Evolutionary conservation across 345 rosid species (phyloP).

Genomic region (Firmiana major): DNA sequence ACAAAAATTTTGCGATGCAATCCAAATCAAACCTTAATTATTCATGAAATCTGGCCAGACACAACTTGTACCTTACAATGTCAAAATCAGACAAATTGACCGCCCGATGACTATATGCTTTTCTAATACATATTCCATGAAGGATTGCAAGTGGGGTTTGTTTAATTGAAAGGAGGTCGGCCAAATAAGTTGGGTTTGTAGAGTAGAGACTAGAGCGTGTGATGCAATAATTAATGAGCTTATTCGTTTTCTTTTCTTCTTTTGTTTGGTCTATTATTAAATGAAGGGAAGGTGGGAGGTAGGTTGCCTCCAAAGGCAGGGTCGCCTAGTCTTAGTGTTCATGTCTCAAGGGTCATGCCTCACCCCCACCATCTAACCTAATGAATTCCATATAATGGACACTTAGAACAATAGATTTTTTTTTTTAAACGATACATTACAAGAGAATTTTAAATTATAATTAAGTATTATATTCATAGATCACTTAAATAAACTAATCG

Average conservation of each 20-base stretch:
- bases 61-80: too few relatives aligned
- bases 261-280: not conserved
- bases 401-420: not conserved
- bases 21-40: too few relatives aligned
- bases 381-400: not conserved
- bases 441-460: too few relatives aligned
- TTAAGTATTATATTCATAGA: too few relatives aligned
- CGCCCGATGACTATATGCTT: too few relatives aligned
- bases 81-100: too few relatives aligned
- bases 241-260: too few relatives aligned
- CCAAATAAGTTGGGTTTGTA: not conserved
- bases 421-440: too few relatives aligned
- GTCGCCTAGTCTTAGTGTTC: constrained; percentile 56
- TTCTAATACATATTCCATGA: not conserved
- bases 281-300: constrained; percentile 23
- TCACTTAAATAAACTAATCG: too few relatives aligned
- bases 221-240: constrained; percentile 1
- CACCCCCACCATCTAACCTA: constrained; percentile 20
- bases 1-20: too few relatives aligned
- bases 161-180: not conserved
- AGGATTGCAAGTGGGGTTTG: not conserved
- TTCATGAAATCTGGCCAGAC: too few relatives aligned
- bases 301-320: constrained; percentile 75
- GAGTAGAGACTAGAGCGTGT: not conserved
- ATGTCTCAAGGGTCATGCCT: constrained; percentile 60